Evolutionary conservation across 2,329 filamentous ascomycete genomes (phyloP), one percentile per base, ranked within the genome.

Genomic region (Talaromyces sp.): DNA sequence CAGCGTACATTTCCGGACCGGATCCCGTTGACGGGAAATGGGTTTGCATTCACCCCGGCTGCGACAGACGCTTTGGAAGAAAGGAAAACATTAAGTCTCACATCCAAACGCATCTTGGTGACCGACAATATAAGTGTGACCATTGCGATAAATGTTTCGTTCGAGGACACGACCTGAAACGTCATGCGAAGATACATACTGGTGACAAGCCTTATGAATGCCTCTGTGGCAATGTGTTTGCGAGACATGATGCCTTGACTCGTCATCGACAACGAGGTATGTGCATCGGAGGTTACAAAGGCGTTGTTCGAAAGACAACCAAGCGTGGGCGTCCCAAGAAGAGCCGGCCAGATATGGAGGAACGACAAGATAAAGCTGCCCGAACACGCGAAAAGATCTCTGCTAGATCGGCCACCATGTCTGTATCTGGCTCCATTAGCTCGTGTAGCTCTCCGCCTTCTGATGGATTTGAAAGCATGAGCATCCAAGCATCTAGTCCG

Each of bases 1-100:
- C 86, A 4, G 81, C 83, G 52, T 90, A 81, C 73, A 93, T 93
- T 65, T 80, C 82, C 51, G 88, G 87, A 1, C 89, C 89, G 0
- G 88, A 90, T 65, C 78, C 84, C 2, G 70, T 73, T n/a, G 88
- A 91, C 65, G 86, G 87, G 65, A 91, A 91, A 73, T 94, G 88
- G 87, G 79, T 86, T 6, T 94, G 89, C 70, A 75, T 84, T n/a
- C 92, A 77, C 65, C 78, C 90, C 8, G 86, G 86, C 28, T 99
- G 94, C 74, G 84, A 86, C 65, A 96, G 96, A 74, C 84, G 86
- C 55, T 97, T 99, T 70, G 93, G 92, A n/a, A 85, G 94, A 65
- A 96, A 97, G 73, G 94, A 99, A 74, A 97, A 99, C 76, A 97
- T 97, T 79, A 96, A 96, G 72, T 96, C 92, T 0, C 94, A 99